Evolutionary conservation across 2,329 filamentous ascomycete genomes (phyloP).

Genomic region (Diaporthe sp.): DNA sequence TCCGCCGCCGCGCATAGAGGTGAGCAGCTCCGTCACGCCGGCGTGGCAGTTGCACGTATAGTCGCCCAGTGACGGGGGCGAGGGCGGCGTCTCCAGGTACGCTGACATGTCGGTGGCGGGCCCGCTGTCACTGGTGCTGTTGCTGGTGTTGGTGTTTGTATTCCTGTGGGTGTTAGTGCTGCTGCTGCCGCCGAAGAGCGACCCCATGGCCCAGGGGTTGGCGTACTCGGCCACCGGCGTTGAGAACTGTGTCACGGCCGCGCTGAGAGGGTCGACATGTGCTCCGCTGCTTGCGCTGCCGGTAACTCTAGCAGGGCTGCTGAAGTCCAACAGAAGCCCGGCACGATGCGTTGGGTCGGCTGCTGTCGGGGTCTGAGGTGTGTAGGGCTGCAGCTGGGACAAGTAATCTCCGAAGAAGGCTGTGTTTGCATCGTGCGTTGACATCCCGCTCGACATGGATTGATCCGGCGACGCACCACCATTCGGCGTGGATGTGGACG

Average conservation of each 20-base stretch:
- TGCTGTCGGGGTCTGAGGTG: not conserved
- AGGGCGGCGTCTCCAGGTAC: not conserved
- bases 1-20: not conserved
- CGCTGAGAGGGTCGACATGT: constrained; percentile 8
- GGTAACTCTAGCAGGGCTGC: not conserved
- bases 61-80: constrained; percentile 2
- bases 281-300: not conserved
- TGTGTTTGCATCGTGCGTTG: constrained; percentile 6
- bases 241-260: constrained; percentile 21
- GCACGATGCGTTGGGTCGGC: not conserved
- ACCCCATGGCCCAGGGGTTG: not conserved
- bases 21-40: constrained; percentile 15
- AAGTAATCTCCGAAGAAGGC: constrained; percentile 17
- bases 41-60: constrained; percentile 26
- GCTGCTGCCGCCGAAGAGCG: not conserved
- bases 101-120: constrained; percentile 1
- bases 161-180: not conserved
- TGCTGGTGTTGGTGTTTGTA: not conserved
- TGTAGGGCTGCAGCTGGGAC: constrained; percentile 4
- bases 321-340: not conserved
- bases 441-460: not conserved
- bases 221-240: constrained; percentile 9
- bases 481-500: not conserved
- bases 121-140: not conserved
- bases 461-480: not conserved